These are phyloP conservation scores for Arthrinium phaeospermum DNA, from an alignment of 2,329 filamentous ascomycete genomes.

Conservation along the genomic window DNA sequence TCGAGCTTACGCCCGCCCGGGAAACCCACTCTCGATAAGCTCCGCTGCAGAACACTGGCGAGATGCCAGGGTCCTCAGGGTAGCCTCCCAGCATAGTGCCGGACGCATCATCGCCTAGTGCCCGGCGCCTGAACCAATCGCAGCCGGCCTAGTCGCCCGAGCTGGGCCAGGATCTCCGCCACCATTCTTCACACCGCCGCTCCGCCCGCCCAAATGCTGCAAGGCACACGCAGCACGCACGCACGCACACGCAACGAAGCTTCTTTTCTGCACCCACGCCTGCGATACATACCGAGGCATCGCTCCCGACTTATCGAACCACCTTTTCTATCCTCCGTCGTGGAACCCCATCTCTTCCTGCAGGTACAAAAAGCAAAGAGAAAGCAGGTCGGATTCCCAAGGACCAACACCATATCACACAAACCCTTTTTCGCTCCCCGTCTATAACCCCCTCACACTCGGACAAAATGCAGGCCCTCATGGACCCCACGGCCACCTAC, in stretches of 20 bases:
- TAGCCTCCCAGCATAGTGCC: background rate
- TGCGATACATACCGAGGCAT: background rate
- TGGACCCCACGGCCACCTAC: slow-evolving; percentile 21
- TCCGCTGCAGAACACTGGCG: background rate
- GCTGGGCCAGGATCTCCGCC: background rate
- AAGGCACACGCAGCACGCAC: background rate
- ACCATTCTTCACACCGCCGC: background rate
- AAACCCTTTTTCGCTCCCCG: background rate
- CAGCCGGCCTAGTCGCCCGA: background rate
- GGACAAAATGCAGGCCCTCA: background rate
- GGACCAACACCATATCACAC: background rate
- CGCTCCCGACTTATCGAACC: background rate
- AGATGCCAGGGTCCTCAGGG: too few species aligned
- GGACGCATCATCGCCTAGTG: background rate
- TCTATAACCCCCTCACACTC: background rate
- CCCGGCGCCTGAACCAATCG: background rate
- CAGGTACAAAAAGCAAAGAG: background rate
- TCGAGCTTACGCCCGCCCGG: background rate
- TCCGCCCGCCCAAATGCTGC: too few species aligned
- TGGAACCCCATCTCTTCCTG: too few species aligned
- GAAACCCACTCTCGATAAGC: background rate
- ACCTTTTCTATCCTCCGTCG: background rate
- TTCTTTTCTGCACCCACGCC: background rate
- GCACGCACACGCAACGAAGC: background rate
- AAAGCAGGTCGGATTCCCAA: background rate